phyloP scores from a whole-genome alignment of 2,329 filamentous ascomycete species.

The Alternaria sp. region DNA sequence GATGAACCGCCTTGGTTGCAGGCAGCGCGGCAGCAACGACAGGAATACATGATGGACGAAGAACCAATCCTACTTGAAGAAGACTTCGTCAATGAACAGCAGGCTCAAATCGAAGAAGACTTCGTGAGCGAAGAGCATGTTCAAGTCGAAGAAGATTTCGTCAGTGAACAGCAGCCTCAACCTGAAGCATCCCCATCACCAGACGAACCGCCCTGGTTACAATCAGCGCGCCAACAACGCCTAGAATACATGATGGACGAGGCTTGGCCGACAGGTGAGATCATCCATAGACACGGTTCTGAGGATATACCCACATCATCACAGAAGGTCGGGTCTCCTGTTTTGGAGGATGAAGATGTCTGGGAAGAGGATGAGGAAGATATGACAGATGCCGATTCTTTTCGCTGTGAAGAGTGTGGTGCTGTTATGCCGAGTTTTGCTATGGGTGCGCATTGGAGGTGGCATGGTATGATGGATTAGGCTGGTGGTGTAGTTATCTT shows the following conservation, averaged over 20 bases:
- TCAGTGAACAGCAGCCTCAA: too few species aligned
- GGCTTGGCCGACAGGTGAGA: neutral
- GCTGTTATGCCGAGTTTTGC: constrained; percentile 65
- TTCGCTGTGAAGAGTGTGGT: constrained; percentile 59
- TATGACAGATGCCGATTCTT: constrained; percentile 38
- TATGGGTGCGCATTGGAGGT: constrained; percentile 63
- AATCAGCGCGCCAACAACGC: neutral
- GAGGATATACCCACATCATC: constrained; percentile 41
- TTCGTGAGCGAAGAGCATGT: too few species aligned
- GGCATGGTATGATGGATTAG: constrained; percentile 52
- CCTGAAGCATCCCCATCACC: too few species aligned
- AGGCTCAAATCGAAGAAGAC: neutral
- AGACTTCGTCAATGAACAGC: accelerated
- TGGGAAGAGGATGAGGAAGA: constrained; percentile 46
- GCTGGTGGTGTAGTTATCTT: neutral
- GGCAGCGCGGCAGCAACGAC: neutral
- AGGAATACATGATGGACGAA: constrained; percentile 14
- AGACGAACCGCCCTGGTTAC: neutral
- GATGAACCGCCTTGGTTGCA: neutral
- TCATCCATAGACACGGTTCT: constrained; percentile 28
- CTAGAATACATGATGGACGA: neutral
- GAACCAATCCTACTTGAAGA: constrained; percentile 16
- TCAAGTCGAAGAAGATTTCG: too few species aligned
- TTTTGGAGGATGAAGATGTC: constrained; percentile 5
- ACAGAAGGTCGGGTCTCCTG: constrained; percentile 24